Evolutionary conservation across 441 rosid species (phyloP).

Genomic region (Pelargonium myrrhifolium): DNA sequence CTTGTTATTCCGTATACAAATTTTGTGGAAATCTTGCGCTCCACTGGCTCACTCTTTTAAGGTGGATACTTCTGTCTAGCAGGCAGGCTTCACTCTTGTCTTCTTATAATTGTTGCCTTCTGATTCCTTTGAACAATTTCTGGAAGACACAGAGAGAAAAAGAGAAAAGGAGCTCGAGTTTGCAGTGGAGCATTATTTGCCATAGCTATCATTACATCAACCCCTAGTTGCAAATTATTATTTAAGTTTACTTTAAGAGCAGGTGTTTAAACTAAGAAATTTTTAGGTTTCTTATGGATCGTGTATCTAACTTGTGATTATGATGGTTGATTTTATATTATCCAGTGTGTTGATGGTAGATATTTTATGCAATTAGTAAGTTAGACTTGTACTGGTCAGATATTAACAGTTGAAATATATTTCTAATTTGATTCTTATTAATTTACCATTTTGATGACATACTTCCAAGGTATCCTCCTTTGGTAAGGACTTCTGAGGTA

Average conservation of each 20-base stretch:
- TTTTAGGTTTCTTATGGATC: slow-evolving; percentile 2
- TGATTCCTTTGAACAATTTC: neutral
- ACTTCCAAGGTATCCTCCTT: slow-evolving; percentile 19
- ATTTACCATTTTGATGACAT: slow-evolving; percentile 9
- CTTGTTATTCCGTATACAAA: slow-evolving; percentile 11
- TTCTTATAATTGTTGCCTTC: neutral
- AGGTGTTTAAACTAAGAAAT: neutral
- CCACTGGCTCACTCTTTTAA: slow-evolving; percentile 9
- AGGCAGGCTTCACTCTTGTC: slow-evolving; percentile 11
- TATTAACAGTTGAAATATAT: slow-evolving; percentile 12
- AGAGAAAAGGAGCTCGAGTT: neutral
- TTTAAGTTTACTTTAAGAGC: neutral
- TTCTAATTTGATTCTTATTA: slow-evolving; percentile 17
- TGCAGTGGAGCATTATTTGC: neutral
- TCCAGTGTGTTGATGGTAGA: neutral
- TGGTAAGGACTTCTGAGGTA: slow-evolving; percentile 22
- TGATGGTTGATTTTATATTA: slow-evolving; percentile 2
- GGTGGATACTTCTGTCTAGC: slow-evolving; percentile 17
- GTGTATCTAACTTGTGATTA: neutral
- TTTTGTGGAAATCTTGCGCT: slow-evolving; percentile 13
- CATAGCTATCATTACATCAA: neutral
- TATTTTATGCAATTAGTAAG: slow-evolving; percentile 6
- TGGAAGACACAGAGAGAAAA: neutral
- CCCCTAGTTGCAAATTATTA: neutral
- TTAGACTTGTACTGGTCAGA: slow-evolving; percentile 10